These are phyloP conservation scores for Xylaria bambusicola DNA, from an alignment of 495 filamentous ascomycete species.

Conservation along the genomic window DNA sequence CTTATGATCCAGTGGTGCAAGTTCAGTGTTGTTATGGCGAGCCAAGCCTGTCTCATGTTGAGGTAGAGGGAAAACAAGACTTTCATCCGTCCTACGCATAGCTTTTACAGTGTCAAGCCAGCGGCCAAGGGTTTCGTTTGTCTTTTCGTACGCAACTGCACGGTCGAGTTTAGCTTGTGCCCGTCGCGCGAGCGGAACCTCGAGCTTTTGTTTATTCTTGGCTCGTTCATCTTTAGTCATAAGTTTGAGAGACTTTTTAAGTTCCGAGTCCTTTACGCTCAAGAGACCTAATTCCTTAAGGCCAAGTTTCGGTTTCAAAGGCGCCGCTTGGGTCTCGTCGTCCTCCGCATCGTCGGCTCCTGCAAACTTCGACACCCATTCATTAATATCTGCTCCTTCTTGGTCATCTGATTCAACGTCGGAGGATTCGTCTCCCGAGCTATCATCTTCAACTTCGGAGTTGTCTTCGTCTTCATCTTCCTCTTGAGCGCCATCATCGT, in stretches of 20 bases:
- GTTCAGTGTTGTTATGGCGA: constrained; percentile 44
- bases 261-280: constrained; percentile 69
- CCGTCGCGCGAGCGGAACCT: constrained; percentile 81
- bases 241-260: constrained; percentile 79
- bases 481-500: constrained; percentile 43
- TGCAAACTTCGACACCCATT: constrained; percentile 65
- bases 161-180: constrained; percentile 88
- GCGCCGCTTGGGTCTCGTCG: constrained; percentile 31
- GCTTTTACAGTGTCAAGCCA: constrained; percentile 96
- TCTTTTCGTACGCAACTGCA: constrained; percentile 83
- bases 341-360: constrained; percentile 39
- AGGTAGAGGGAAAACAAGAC: constrained; percentile 84
- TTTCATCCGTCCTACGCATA: constrained; percentile 81
- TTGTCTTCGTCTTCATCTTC: constrained; percentile 52
- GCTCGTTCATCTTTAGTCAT: constrained; percentile 56
- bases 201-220: constrained; percentile 67
- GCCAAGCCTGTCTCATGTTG: constrained; percentile 60
- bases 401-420: constrained; percentile 49
- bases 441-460: constrained; percentile 43
- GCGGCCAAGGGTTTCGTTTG: constrained; percentile 82
- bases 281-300: constrained; percentile 72
- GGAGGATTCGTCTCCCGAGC: constrained; percentile 46
- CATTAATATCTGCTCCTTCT: constrained; percentile 62
- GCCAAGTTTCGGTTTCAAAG: constrained; percentile 70
- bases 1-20: constrained; percentile 56